Percentiles rank a stretch among this genome's conserved stretches.
Conservation (phyloP, 352 stramenopile species). For the Pythium brachiatum region DNA sequence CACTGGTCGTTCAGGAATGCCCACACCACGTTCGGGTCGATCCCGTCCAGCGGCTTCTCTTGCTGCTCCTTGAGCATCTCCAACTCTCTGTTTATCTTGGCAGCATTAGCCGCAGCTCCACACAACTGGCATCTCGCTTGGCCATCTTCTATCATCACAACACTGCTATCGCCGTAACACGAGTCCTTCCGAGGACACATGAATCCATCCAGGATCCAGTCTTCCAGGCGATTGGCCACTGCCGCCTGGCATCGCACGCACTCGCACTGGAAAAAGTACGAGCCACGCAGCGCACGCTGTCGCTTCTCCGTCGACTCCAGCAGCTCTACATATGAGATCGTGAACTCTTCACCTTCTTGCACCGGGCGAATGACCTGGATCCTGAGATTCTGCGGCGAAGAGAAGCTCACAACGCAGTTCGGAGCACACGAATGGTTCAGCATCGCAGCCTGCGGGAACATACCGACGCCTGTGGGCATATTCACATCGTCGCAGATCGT, state of each 20-base stretch:
- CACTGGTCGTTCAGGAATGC: not conserved
- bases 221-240: not conserved
- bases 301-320: slow-evolving; percentile 42
- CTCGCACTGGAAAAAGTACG: slow-evolving; percentile 71
- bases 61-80: not conserved
- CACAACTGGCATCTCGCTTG: slow-evolving; percentile 11
- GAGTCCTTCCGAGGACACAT: slow-evolving; percentile 1
- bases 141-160: slow-evolving; percentile 7
- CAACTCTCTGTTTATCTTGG: not conserved
- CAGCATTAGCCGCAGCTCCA: not conserved
- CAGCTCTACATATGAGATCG: slow-evolving; percentile 72
- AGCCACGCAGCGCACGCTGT: slow-evolving; percentile 36
- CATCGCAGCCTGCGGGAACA: slow-evolving; percentile 60
- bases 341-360: slow-evolving; percentile 50
- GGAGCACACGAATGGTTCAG: slow-evolving; percentile 77
- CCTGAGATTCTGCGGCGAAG: slow-evolving; percentile 34
- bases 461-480: slow-evolving; percentile 50
- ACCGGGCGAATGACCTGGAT: slow-evolving; percentile 51
- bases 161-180: not conserved
- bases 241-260: slow-evolving; percentile 29
- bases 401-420: slow-evolving; percentile 74
- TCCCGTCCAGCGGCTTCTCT: too few relatives aligned
- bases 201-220: slow-evolving; percentile 23
- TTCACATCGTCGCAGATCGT: slow-evolving; percentile 52
- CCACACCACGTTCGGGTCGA: not conserved